Evolutionary conservation across 2,329 filamentous ascomycete species (phyloP).

Genomic region (Fusarium scirpi): DNA sequence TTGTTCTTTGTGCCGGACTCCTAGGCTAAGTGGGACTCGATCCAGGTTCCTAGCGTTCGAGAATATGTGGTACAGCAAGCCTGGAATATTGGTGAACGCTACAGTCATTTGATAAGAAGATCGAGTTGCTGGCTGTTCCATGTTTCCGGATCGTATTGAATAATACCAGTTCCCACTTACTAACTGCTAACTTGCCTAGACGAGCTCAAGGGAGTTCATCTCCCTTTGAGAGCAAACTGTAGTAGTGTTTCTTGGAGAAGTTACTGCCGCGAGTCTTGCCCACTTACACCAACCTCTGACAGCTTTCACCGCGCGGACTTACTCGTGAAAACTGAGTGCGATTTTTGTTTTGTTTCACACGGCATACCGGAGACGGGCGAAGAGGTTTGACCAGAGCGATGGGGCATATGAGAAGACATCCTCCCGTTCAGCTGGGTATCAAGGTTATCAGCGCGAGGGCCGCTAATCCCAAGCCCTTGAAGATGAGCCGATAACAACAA

Average conservation of each 20-base stretch:
- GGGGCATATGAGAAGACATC: not conserved
- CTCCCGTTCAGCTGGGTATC: not conserved
- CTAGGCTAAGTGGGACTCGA: not conserved
- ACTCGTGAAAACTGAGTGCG: not conserved
- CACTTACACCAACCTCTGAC: not conserved
- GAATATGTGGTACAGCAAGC: not conserved
- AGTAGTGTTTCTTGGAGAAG: accelerated
- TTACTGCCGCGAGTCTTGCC: not conserved
- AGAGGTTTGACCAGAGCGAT: not conserved
- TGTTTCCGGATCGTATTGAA: not conserved
- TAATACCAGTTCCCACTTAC: not conserved
- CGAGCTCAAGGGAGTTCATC: not conserved
- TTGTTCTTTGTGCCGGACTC: not conserved
- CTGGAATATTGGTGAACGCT: not conserved
- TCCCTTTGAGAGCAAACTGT: accelerated
- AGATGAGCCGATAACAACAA: accelerated
- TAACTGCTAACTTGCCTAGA: accelerated
- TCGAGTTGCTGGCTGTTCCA: not conserved
- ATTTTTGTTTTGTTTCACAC: not conserved
- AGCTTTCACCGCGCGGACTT: not conserved
- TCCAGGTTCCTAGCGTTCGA: not conserved
- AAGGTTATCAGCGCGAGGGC: not conserved
- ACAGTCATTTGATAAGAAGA: not conserved
- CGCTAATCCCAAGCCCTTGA: accelerated
- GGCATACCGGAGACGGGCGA: accelerated